Conservation (phyloP, 1,139 yeast species). For the Scheffersomyces titani region DNA sequence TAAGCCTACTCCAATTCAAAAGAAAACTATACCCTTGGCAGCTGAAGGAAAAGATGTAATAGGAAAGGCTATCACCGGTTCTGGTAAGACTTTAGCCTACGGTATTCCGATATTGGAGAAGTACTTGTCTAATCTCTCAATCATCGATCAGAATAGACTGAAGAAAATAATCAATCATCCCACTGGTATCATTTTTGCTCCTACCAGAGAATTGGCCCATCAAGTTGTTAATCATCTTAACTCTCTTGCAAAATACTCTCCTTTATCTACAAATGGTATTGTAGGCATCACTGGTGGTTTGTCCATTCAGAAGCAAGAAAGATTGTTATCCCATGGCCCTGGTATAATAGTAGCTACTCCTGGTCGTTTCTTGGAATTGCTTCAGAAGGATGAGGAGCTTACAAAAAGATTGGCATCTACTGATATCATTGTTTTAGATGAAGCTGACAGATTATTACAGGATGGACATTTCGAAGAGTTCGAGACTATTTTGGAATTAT, state of each 20-base stretch:
- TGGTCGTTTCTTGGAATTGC: constrained; percentile 83
- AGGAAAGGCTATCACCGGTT: constrained; percentile 97
- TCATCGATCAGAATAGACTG: constrained; percentile 23
- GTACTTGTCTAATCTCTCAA: constrained; percentile 34
- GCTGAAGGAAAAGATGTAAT: constrained; percentile 75
- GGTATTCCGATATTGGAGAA: constrained; percentile 91
- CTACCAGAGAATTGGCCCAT: constrained; percentile 95
- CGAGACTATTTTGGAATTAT: constrained; percentile 72
- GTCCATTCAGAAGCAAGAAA: constrained; percentile 88
- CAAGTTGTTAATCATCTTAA: constrained; percentile 86
- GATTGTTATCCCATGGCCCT: constrained; percentile 73
- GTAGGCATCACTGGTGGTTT: constrained; percentile 93
- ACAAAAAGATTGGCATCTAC: constrained; percentile 60
- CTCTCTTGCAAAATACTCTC: constrained; percentile 59
- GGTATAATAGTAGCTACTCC: constrained; percentile 93
- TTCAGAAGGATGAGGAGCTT: constrained; percentile 61
- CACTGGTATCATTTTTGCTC: constrained; percentile 82
- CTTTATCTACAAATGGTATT: constrained; percentile 58
- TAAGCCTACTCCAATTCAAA: constrained; percentile 84
- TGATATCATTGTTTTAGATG: constrained; percentile 82
- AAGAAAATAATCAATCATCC: constrained; percentile 45
- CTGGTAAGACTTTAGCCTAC: constrained; percentile 95
- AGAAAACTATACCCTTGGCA: constrained; percentile 73
- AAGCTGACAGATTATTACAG: constrained; percentile 94
- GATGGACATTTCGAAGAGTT: constrained; percentile 97